These are phyloP conservation scores for Brassica cretica DNA, from an alignment of 345 rosid genomes.

Conservation along the genomic window DNA sequence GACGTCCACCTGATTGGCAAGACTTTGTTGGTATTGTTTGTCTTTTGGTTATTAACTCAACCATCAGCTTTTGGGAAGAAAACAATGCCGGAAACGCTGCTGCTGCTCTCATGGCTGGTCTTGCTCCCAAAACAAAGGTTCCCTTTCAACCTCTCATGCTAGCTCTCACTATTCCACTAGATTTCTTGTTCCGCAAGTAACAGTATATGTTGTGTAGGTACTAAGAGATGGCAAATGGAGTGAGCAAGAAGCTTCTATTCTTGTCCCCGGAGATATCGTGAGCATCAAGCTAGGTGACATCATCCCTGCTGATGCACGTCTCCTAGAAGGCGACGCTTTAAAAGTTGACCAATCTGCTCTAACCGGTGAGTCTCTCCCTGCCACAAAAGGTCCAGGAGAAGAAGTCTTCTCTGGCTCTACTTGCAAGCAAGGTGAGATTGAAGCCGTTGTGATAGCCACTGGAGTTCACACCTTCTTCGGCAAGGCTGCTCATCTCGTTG, in stretches of 20 bases:
- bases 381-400: neutral
- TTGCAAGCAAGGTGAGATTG: neutral
- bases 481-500: neutral
- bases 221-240: neutral
- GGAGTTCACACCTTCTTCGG: neutral
- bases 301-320: neutral
- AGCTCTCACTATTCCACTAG: neutral
- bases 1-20: neutral
- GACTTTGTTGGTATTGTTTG: neutral
- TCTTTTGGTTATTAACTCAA: constrained; percentile 2
- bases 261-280: neutral
- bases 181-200: neutral
- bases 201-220: neutral
- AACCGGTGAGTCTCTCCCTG: neutral
- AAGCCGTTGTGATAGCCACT: neutral
- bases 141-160: neutral
- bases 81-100: neutral
- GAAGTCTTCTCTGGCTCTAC: neutral
- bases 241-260: constrained; percentile 2
- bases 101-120: neutral
- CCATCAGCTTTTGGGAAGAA: constrained; percentile 1
- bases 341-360: neutral
- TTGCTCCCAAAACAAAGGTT: neutral
- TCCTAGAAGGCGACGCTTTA: neutral
- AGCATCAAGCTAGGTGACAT: constrained; percentile 1